Evolutionary conservation across 2,329 filamentous ascomycete genomes (phyloP), one percentile per base, ranked within the genome.

Genomic region (Stagonosporopsis vannaccii): DNA sequence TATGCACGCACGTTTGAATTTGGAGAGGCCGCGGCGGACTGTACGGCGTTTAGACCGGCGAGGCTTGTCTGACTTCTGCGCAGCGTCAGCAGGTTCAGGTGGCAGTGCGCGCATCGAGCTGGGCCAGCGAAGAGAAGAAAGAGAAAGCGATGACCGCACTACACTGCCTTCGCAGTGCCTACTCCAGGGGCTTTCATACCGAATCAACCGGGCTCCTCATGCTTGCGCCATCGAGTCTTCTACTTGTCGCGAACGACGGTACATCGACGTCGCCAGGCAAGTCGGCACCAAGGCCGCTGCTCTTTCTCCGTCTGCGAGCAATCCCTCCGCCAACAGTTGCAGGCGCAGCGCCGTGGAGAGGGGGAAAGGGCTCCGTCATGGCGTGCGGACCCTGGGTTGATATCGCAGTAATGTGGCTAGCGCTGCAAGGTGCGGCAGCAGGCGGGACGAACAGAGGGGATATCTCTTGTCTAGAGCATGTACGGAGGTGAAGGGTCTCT

Each of bases 261-360:
- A 76, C 81, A 60, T 79, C 78, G 35, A 79, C 84, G 66, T 85
- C 82, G 55, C 82, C 82, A 25, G 79, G 77, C 23, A 83, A 79
- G 58, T 85, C 82, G 35, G 75, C 80, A 28, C 82, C 81, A 15
- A 85, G 74, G 33, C 74, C 80, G 67, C 78, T 81, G 15, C 78
- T 79, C 61, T 78, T 80, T 63, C 80, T 71, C 62, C 79, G 72
- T 63, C 73, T 67, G 17, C 59, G 51, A 3, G 51, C 39, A 20
- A 56, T 47, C n/a, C 52, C 59, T 55, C 72, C 67, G 15, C 41
- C 49, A 8, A 33, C 53, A 33, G 40, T 66, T 9, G 48, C 49
- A 25, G 62, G 48, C 30, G 36, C 54, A 45, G 66, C 51, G 41
- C 65, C 61, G 56, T 69, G 59, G 25, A 75, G 65, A 15, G 68